Conservation (phyloP, 1,284 basidiomycete genomes). For the Ganoderma sinense region DNA sequence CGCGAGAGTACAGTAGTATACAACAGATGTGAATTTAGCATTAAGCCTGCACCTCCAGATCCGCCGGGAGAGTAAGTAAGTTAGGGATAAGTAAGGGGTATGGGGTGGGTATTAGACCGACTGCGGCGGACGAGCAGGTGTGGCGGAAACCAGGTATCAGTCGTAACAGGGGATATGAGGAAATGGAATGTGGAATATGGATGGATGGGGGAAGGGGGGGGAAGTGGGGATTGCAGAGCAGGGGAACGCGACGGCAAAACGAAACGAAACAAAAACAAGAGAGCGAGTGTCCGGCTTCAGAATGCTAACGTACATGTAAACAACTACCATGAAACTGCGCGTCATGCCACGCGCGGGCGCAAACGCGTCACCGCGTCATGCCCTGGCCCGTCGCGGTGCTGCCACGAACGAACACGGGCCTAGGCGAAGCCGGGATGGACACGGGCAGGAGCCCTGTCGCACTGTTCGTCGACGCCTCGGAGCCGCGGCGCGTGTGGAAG, state of each 20-base stretch:
- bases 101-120: neutral
- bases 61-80: neutral
- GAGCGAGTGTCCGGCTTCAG: neutral
- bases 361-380: neutral
- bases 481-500: neutral
- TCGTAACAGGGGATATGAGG: neutral
- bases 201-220: neutral
- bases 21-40: neutral
- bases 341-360: neutral
- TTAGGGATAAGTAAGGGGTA: neutral
- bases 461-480: neutral
- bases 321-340: neutral
- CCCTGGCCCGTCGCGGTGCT: neutral
- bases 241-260: neutral
- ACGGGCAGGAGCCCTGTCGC: neutral
- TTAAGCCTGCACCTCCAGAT: neutral
- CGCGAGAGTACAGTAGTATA: neutral
- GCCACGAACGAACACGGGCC: neutral
- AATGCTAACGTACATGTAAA: neutral
- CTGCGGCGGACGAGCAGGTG: neutral
- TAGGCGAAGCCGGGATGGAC: neutral
- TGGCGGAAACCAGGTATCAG: neutral
- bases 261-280: neutral
- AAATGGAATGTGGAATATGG: neutral
- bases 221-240: neutral